Evolutionary conservation across 768 basidiomycete genomes (phyloP).

Genomic region (Pleurotus giganteus): DNA sequence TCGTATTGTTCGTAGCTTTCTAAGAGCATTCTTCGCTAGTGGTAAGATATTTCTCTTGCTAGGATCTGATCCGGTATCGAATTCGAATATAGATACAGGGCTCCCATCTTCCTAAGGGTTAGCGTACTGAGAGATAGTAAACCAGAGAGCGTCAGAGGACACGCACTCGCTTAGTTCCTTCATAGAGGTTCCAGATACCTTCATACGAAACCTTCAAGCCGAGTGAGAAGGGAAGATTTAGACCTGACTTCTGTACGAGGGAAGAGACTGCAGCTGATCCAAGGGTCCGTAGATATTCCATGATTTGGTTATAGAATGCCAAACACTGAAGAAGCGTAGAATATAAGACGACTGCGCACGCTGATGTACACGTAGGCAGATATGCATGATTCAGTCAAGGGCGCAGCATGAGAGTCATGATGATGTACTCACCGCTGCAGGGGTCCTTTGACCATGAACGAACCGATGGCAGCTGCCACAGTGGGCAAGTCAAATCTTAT

Average conservation of each 20-base stretch:
- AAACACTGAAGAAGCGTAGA: background rate
- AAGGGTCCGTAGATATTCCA: slow-evolving; percentile 82
- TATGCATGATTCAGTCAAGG: background rate
- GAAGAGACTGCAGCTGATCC: slow-evolving; percentile 86
- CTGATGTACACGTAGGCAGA: background rate
- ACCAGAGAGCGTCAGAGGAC: slow-evolving; percentile 12
- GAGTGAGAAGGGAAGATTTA: slow-evolving; percentile 85
- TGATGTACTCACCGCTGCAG: too few relatives aligned
- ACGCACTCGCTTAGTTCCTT: slow-evolving; percentile 81
- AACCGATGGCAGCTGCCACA: background rate
- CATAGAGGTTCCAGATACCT: slow-evolving; percentile 82
- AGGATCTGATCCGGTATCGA: slow-evolving; percentile 63
- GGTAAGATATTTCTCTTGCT: slow-evolving; percentile 58
- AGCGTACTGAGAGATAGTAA: slow-evolving; percentile 13
- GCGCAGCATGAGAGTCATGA: too few relatives aligned
- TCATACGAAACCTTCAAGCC: slow-evolving; percentile 73
- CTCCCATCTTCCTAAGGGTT: slow-evolving; percentile 77
- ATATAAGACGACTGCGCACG: background rate
- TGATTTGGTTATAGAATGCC: slow-evolving; percentile 22
- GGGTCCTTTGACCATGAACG: too few relatives aligned
- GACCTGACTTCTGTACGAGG: slow-evolving; percentile 90
- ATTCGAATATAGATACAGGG: slow-evolving; percentile 88
- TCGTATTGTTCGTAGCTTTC: slow-evolving; percentile 85
- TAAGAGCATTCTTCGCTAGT: slow-evolving; percentile 85
- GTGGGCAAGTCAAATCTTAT: too few relatives aligned